Conservation (phyloP, 164 flowering plant genomes). For the Chimonanthus salicifolius region DNA sequence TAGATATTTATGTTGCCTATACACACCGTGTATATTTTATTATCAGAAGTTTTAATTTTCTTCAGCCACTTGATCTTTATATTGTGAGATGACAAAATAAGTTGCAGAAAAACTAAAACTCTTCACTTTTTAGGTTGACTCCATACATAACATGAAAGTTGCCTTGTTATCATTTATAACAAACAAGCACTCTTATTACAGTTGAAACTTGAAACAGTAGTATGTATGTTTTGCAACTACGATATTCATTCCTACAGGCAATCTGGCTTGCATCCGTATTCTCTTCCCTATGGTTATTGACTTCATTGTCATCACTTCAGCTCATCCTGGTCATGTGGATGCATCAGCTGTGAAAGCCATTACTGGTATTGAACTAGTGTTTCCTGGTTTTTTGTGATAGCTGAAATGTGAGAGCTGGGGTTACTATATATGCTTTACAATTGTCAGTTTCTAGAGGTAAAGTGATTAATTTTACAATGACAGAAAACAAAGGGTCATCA, state of each 20-base stretch:
- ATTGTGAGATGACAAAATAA: no score
- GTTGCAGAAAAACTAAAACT: no score
- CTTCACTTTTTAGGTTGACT: no score
- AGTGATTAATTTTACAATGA: background rate
- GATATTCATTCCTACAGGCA: background rate
- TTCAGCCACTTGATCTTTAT: no score
- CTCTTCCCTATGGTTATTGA: background rate
- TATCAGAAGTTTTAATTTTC: no score
- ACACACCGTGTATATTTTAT: no score
- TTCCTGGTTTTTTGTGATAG: background rate
- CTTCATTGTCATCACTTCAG: background rate
- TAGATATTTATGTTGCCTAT: no score
- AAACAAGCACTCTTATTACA: no score
- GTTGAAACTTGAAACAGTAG: no score
- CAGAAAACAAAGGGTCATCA: background rate
- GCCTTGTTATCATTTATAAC: no score
- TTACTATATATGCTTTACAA: background rate
- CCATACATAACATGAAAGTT: no score
- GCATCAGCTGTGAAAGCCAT: background rate
- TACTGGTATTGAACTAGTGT: background rate
- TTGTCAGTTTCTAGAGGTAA: background rate
- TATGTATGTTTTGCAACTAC: no score
- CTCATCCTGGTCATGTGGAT: background rate
- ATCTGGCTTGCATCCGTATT: background rate
- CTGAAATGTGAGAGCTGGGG: background rate